Base-by-base conservation (phyloP, 768 basidiomycete species). In the Lactifluus echinatus region DNA sequence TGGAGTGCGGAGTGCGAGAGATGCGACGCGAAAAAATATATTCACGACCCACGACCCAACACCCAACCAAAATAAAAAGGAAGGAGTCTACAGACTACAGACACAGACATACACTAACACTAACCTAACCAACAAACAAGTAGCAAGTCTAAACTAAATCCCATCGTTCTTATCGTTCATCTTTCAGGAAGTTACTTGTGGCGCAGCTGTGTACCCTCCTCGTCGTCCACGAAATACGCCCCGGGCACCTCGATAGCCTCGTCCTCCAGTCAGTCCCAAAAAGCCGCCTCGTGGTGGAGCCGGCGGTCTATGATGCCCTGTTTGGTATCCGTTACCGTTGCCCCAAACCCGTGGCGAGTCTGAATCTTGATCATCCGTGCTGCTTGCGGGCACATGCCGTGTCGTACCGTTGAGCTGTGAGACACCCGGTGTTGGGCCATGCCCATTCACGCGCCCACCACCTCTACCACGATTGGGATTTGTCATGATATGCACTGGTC, bases 401-500 rank as follows among this genome's bases (percentile, higher is more conserved):
- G 49, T 8, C 14, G 40, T 47, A 14, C 61, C 65, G 31, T 66
- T 68, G 24, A 54, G 37, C 46, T 28, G 48, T 19, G 43, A 61
- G 53, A 65, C 67, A 5, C 72, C 53, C 5, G 61, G 31, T 5
- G 61, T 59, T 10, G 56, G 31, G 19, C 56, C 61, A 15, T 63
- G 63, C 12, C 59, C 66, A 28, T 66, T 68, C 15, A 58, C 40
- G 29, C 53, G 60, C 10, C 31, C 31, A 26, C 68, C 65, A 46
- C 68, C 71, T 42, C 76, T 74, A 3, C 74, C 77, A 52, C 80
- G 75, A 67, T 85, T 84, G 0, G 89, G 89, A 65, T 92, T 91
- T 14, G 79, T 69, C 84, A 90, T 87, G 54, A 91, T 90, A 33
- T 81, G 78, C 15, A 89, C 75, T 3, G 79, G 78, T 2, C 70